Base-by-base conservation (phyloP, 1,284 basidiomycete genomes). In the Moniliella sp. region DNA sequence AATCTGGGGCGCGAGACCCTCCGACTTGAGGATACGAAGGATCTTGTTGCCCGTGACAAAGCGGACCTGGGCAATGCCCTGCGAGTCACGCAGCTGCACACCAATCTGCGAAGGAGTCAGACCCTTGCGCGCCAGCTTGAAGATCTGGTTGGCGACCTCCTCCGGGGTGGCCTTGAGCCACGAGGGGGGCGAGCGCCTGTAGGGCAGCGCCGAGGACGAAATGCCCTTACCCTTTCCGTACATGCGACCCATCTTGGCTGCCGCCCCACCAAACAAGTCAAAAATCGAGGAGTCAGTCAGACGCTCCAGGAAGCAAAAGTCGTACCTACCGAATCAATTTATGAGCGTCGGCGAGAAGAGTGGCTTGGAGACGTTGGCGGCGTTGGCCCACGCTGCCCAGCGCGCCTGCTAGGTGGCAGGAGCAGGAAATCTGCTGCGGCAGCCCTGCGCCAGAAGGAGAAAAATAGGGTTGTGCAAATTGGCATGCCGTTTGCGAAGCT, bases 1-100 rank as follows among this genome's bases (percentile, higher is more conserved):
- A 69, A 94, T 83, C 67, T 76, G 73, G 61, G 86, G 86, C 64
- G 78, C 86, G 67, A 94, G 79, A 68, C 82, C 82, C 61, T 83
- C 73, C 48, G 78, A 74, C 71, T 93, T 94, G 65, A 94, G 72
- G 69, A 94, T 84, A 71, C 88, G 76, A 56, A 94, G 76, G 61
- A 97, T 88, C 74, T 94, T 94, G 79, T 91, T 93, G 63, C 86
- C 88, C 41, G 88, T 94, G 61, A 94, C 78, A 66, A 81, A 83
- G 60, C 84, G 83, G 65, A 94, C 86, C 64, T 71, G 67, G 63
- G 88, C 84, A 58, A 94, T 77, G 61, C 88, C 88, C 65, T 94
- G 81, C 60, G 81, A 83, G 71, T 94, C 88, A 67, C 88, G 80
- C 61, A 97, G 79, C 64, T 78, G 75, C 50, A 93, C 83, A 74